A percentile compares a stretch with the other conserved stretches of the same genome.
Conservation (phyloP, 2,329 filamentous ascomycete species). For the Ascochyta lentis region DNA sequence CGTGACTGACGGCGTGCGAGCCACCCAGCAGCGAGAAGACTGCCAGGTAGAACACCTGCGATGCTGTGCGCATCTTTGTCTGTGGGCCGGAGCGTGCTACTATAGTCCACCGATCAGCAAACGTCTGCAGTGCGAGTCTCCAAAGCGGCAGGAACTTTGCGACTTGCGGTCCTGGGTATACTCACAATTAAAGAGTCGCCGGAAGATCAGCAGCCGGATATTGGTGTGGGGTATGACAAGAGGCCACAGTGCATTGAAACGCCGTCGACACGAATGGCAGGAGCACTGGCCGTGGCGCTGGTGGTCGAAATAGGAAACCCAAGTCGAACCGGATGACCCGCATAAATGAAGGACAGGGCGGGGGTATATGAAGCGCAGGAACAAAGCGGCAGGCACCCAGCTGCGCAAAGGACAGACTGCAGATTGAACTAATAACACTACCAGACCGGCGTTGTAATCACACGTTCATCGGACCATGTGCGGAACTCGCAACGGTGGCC, state of each 20-base stretch:
- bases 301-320: slow-evolving; percentile 29
- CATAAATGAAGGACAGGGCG: slow-evolving; percentile 33
- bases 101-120: slow-evolving; percentile 42
- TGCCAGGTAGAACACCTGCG: slow-evolving; percentile 66
- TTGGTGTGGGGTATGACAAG: slow-evolving; percentile 40
- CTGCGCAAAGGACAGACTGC: slow-evolving; percentile 20
- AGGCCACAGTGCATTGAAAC: slow-evolving; percentile 48
- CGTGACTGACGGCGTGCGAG: slow-evolving; percentile 52
- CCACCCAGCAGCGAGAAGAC: slow-evolving; percentile 64
- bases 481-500: slow-evolving; percentile 42
- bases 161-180: slow-evolving; percentile 5
- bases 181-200: slow-evolving; percentile 20
- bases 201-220: slow-evolving; percentile 22
- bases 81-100: slow-evolving; percentile 19
- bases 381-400: slow-evolving; percentile 17
- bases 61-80: slow-evolving; percentile 59
- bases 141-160: slow-evolving; percentile 2
- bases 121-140: slow-evolving; percentile 38
- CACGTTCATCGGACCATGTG: slow-evolving; percentile 40
- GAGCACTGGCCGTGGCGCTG: slow-evolving; percentile 33
- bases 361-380: slow-evolving; percentile 9
- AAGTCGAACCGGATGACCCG: slow-evolving; percentile 19
- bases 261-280: slow-evolving; percentile 26
- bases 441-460: slow-evolving; percentile 37
- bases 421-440: slow-evolving; percentile 12